Evolutionary conservation across 75 land plant species (phyloP).

Genomic region (Selaginella moellendorffii): DNA sequence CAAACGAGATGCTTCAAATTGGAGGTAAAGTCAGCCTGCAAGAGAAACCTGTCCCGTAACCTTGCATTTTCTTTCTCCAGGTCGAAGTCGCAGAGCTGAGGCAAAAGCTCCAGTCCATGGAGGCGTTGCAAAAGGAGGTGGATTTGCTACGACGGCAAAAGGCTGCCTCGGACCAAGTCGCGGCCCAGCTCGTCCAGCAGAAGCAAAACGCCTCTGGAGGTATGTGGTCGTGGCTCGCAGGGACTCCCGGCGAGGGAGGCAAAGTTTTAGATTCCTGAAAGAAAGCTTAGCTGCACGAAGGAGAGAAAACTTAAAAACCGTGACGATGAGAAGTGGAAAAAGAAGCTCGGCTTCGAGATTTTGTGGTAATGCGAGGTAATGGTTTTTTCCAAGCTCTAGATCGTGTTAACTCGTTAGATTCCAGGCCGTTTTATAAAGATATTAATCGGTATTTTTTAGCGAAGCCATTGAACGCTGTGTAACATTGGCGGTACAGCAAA

Average conservation of each 20-base stretch:
- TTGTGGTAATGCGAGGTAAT: too few species aligned
- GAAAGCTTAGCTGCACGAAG: too few species aligned
- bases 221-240: constrained; percentile 96
- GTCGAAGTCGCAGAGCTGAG: constrained; percentile 89
- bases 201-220: constrained; percentile 54
- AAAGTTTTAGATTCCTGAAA: too few species aligned
- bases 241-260: constrained; percentile 50
- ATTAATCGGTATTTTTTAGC: too few species aligned
- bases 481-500: too few species aligned
- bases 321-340: too few species aligned
- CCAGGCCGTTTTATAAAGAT: too few species aligned
- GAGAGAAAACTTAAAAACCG: too few species aligned
- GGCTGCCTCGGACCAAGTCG: constrained; percentile 71
- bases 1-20: constrained; percentile 91
- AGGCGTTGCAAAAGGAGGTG: constrained; percentile 73
- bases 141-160: constrained; percentile 84
- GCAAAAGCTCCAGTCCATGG: constrained; percentile 80
- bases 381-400: too few species aligned
- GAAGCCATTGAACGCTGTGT: too few species aligned
- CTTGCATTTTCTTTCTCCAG: constrained; percentile 17
- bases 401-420: too few species aligned
- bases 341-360: too few species aligned
- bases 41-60: neutral
- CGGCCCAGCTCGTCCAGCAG: constrained; percentile 39
- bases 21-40: constrained; percentile 38